Evolutionary conservation across 352 stramenopile species (phyloP), one percentile per base, ranked within the genome.

Genomic region (Pythium brachiatum): DNA sequence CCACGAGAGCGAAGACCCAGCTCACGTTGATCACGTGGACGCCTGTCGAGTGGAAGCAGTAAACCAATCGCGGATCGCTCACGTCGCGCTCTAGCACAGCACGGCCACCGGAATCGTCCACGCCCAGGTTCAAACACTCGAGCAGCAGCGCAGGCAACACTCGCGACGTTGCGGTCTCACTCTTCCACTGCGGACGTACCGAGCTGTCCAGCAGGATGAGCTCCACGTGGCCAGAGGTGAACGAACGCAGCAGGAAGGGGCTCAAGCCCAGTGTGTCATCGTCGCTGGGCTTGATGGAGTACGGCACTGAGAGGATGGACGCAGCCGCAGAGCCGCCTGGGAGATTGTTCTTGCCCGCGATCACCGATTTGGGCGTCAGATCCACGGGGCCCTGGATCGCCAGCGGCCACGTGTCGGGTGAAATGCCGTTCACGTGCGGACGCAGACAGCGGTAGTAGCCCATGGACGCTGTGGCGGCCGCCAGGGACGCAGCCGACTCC

Each of bases 21-120:
- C 70, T 75, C 44, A 92, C 64, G 57, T 94, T 90, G 47, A 92
- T 69, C 32, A 91, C 78, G 64, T 92, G 81, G 11, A 91, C 79
- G 20, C 85, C 83, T 1, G 85, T 91, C 3, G 85, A 89, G 64
- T 94, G 83, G 39, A 89, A 62, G 51, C 74, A 88, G 65, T 92
- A 92, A 3, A 92, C 67, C 8, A 94, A 62, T 6, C 78, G 75
- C 3, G 81, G 72, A 46, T 91, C 78, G 41, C 68, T 64, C 15
- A 63, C 36, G 51, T 94, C 80, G 0, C 76, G 64, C 18, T 77
- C 72, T 20, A 94, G 60, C 39, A 81, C 70, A 21, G 76, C 69
- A 43, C 80, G 87, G 29, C 83, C 81, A n/a, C 76, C 81, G 27
- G 78, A 88, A 67, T 88, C 81, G 44, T 91, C 76, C 21, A 89